phyloP scores from a whole-genome alignment of 441 rosid species.

The Euphorbia schlechtendalii region DNA sequence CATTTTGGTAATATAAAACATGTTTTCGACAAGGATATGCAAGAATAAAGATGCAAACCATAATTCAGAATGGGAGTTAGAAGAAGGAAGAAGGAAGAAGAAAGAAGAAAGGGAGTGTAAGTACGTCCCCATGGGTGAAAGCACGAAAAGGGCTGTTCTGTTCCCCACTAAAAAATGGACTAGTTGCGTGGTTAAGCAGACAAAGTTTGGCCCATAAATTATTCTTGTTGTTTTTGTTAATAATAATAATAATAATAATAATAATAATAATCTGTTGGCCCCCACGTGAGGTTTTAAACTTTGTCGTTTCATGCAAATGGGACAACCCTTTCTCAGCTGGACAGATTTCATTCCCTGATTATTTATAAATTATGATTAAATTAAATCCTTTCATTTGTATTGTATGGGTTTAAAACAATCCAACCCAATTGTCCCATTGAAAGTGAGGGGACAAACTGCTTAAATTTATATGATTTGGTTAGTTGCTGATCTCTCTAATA shows the following conservation, averaged over 20 bases:
- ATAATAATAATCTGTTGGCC: not conserved
- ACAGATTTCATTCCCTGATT: not conserved
- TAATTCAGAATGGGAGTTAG: no score
- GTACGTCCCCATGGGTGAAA: constrained; percentile 27
- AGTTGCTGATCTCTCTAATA: not conserved
- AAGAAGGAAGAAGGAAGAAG: no score
- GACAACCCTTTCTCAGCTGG: constrained; percentile 18
- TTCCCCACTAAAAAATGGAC: constrained; percentile 19
- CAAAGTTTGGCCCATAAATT: constrained; percentile 32
- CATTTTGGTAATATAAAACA: no score
- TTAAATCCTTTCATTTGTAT: no score
- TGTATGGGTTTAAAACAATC: not conserved
- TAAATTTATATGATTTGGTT: not conserved
- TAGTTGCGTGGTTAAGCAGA: constrained; percentile 16
- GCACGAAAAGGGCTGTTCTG: constrained; percentile 24
- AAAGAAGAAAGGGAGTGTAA: no score
- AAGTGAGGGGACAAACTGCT: not conserved
- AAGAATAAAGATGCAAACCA: no score
- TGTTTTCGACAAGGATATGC: no score
- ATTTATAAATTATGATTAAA: not conserved
- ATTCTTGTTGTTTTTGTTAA: constrained; percentile 29
- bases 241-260: not conserved
- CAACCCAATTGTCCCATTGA: not conserved
- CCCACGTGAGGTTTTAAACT: constrained; percentile 20
- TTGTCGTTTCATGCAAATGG: constrained; percentile 12